A percentile compares a stretch with the other conserved stretches of the same genome.
Conservation (phyloP, 257 asterid species). For the Craterostigma plantagineum region DNA sequence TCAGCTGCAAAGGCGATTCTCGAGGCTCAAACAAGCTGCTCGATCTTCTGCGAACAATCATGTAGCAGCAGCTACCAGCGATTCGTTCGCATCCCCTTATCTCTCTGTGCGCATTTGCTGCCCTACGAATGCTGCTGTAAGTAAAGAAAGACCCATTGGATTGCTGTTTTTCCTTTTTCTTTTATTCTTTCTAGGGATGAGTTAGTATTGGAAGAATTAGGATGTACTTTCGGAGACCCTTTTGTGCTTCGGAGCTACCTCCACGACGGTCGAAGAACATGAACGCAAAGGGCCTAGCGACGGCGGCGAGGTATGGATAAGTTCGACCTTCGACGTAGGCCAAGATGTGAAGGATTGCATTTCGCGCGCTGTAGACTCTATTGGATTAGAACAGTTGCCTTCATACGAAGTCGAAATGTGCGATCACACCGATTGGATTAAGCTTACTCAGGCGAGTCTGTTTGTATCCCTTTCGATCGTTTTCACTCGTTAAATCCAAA, state of each 20-base stretch:
- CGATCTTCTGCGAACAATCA: conserved; percentile 1
- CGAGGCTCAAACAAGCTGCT: conserved; percentile 3
- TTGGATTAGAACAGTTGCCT: conserved; percentile 63
- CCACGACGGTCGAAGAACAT: conserved; percentile 48
- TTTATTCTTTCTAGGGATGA: conserved; percentile 1
- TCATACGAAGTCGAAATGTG: conserved; percentile 38
- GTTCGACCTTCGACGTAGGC: conserved; percentile 34
- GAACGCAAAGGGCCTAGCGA: conserved; percentile 13
- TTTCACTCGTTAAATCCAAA: too few species aligned
- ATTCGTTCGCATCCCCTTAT: conserved; percentile 41
- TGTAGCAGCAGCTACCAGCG: conserved; percentile 6
- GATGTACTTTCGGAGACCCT: conserved; percentile 69
- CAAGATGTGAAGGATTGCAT: conserved; percentile 68
- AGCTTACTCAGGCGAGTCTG: conserved; percentile 35
- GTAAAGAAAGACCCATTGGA: conserved; percentile 6
- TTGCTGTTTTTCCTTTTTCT: neutral
- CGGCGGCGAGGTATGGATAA: conserved; percentile 22
- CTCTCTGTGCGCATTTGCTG: conserved; percentile 69
- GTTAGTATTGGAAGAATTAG: conserved; percentile 13
- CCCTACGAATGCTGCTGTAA: conserved; percentile 37
- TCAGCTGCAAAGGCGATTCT: conserved; percentile 9
- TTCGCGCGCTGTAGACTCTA: conserved; percentile 58
- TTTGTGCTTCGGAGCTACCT: conserved; percentile 76
- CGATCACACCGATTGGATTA: conserved; percentile 75
- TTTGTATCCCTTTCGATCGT: too few species aligned